Conservation (phyloP, 2,329 filamentous ascomycete species). For the Fusarium drepaniforme region DNA sequence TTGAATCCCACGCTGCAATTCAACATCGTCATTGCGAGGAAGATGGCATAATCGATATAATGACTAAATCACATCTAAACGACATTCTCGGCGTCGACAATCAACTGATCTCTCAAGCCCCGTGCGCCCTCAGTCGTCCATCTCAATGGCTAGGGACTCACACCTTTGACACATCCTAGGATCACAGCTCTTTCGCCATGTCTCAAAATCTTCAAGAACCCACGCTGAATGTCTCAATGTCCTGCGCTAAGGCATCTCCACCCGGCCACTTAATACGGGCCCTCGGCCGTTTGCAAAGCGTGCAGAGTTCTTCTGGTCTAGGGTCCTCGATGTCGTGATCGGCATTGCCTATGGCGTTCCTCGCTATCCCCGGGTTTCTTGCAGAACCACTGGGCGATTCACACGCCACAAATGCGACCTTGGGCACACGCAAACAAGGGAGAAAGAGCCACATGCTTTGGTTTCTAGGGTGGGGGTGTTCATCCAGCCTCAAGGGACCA, state of each 20-base stretch:
- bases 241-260: conserved; percentile 23
- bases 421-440: background rate
- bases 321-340: conserved; percentile 43
- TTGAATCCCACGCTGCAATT: conserved; percentile 10
- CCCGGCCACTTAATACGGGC: conserved; percentile 32
- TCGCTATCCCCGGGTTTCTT: conserved; percentile 12
- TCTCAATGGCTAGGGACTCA: background rate
- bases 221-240: background rate
- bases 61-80: conserved; percentile 18
- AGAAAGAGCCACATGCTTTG: conserved; percentile 15
- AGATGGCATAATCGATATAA: conserved; percentile 36
- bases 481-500: background rate
- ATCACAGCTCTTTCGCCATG: conserved; percentile 3
- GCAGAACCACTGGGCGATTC: background rate
- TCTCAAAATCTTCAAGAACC: conserved; percentile 5
- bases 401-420: conserved; percentile 30
- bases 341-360: conserved; percentile 37
- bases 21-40: conserved; percentile 27
- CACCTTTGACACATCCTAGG: background rate
- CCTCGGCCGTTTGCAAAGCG: conserved; percentile 25
- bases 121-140: background rate
- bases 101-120: background rate
- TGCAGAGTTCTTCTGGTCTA: conserved; percentile 20
- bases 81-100: conserved; percentile 7
- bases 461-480: conserved; percentile 14